Evolutionary conservation across 148 eudicot genomes (phyloP), one percentile per base, ranked within the genome.

Genomic region (Arctostaphylos glauca): DNA sequence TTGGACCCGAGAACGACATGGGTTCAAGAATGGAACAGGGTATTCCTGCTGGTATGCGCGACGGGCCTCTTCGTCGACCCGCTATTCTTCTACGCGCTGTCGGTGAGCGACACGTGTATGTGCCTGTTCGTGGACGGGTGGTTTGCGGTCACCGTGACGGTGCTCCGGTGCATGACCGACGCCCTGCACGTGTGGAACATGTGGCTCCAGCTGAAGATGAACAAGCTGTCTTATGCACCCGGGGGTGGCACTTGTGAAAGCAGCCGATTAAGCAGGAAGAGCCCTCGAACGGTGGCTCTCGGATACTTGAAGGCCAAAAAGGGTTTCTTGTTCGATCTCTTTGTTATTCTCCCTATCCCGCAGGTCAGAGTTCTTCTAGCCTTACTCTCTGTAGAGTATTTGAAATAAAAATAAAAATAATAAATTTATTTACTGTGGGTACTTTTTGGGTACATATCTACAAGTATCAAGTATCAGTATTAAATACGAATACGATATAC

Each of bases 71-170:
- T 96, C 48, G 91, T 96, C 31, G 99, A 96, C 82, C 99, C 99
- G 0, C 86, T 96, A 23, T 96, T 96, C 80, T 92, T 96, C 87
- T 96, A 96, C 76, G 87, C 97, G 0, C 88, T 96, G 14, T 94
- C 98, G 0, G 90, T 96, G 6, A 94, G 94, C 59, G 94, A 93
- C 9, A 76, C 83, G 7, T 92, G 92, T 84, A 83, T 96, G 89
- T 91, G 96, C 81, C 86, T 96, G 23, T 96, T 94, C 74, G 92
- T 96, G 3, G 99, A 96, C 58, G 99, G 98, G 80, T 96, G 99
- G 99, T 91, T 94, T 70, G 92, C 93, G 47, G 80, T 91, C 66
- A 89, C 91, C 50, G 92, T 96, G 31, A 96, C 95, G 0, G 93
- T 82, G 10, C 87, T 96, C 59, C 86, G 99, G 81, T 93, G 93